Evolutionary conservation across 192 early-diverging fungal genomes (phyloP), one percentile per base, ranked within the genome.

Genomic region (Linderina pennispora): DNA sequence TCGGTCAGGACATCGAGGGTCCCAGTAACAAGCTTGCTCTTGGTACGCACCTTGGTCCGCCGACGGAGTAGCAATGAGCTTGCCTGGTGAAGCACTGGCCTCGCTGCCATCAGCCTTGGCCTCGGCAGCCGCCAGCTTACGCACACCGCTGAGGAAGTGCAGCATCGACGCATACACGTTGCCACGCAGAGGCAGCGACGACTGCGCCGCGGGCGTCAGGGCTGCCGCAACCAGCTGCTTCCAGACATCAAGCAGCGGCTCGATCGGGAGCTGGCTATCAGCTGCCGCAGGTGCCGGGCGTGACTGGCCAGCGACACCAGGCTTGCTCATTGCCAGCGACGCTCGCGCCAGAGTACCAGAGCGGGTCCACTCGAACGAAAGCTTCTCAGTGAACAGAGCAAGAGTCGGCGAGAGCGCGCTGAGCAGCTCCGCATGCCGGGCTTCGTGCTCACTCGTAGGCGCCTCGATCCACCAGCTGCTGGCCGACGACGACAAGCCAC

Each of bases 101-200:
- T 31, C 6, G 28, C 28, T 31, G 28, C 28, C 6, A 5, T 31
- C 28, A 31, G 28, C 57, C 9, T 49, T 48, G 10, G 55, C 50
- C 25, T 50, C 48, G 4, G 53, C 54, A 9, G 56, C 51, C 15
- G 57, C 62, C 10, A 73, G 63, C 41, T 50, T 52, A 46, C 62
- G 62, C 23, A 73, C 34, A 15, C 70, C 70, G 22, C 63, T 39
- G n/a, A 92, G 57, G 44, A 84, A 83, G 42, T 78, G 77, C 43
- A 89, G 69, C 37, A 95, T 58, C 1, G 84, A 77, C 20, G 80
- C 75, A 56, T 95, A 93, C 17, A 91, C 60, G 54, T 91, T 90
- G 37, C 87, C 89, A 4, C 92, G 79, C 41, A 85, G 54, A 26
- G 54, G 60, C 17, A 77, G 55, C 9, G 84, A 73, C 8, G 76